phyloP scores from a whole-genome alignment of 1,284 basidiomycete genomes.

The Lignosus rhinocerotis region DNA sequence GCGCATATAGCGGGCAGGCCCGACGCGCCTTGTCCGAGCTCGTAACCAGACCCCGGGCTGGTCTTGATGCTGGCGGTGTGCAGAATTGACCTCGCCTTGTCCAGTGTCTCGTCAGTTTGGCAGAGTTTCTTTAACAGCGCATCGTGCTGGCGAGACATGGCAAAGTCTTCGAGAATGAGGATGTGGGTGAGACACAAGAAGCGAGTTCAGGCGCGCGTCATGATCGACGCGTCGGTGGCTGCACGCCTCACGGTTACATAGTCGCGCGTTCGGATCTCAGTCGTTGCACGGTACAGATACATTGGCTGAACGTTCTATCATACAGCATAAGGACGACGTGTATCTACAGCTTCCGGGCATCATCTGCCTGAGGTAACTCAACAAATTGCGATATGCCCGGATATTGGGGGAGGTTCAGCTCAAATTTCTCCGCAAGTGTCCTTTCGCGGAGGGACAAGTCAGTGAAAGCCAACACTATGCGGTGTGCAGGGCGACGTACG shows the following conservation, averaged over 20 bases:
- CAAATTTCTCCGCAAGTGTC: conserved; percentile 67
- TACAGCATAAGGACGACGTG: background rate
- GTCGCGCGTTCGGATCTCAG: background rate
- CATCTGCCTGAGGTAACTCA: conserved; percentile 47
- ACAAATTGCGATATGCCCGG: conserved; percentile 81
- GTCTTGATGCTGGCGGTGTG: conserved; percentile 33
- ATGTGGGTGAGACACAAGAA: conserved; percentile 13
- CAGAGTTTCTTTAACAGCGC: conserved; percentile 18
- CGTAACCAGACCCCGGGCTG: conserved; percentile 37
- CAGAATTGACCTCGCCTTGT: conserved; percentile 28
- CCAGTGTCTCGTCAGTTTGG: conserved; percentile 27
- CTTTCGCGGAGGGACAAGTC: conserved; percentile 31
- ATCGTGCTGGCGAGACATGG: conserved; percentile 23
- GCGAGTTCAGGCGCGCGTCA: background rate
- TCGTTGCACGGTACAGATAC: background rate
- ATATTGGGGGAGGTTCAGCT: conserved; percentile 79
- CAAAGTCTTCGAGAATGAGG: background rate
- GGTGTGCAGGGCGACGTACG: conserved; percentile 46
- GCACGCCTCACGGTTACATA: background rate
- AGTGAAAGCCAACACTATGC: background rate
- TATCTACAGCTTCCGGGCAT: conserved; percentile 30
- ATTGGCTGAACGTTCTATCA: background rate
- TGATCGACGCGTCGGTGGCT: conserved; percentile 16
- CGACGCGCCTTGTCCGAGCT: conserved; percentile 30
- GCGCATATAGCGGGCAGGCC: conserved; percentile 40